phyloP scores from a whole-genome alignment of 176 grass and related monocot genomes.

The Neostapfia colusana region DNA sequence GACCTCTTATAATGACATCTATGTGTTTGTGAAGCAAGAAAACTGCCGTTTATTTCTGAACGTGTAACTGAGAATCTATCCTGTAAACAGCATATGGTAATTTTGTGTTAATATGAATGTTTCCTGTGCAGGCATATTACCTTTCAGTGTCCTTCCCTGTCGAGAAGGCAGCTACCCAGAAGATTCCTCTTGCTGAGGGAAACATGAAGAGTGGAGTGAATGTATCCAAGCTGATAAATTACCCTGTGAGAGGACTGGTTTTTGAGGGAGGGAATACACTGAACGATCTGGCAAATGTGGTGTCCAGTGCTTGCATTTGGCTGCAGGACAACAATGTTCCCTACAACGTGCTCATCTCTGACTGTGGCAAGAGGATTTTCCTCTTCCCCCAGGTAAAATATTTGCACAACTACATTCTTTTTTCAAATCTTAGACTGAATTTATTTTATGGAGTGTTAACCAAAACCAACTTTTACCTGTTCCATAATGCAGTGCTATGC shows the following conservation, averaged over 20 bases:
- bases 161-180: slow-evolving; percentile 75
- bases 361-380: slow-evolving; percentile 68
- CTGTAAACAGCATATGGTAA: background rate
- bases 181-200: slow-evolving; percentile 55
- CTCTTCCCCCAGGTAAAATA: slow-evolving; percentile 73
- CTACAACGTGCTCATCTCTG: slow-evolving; percentile 89
- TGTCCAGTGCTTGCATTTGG: slow-evolving; percentile 81
- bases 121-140: slow-evolving; percentile 70
- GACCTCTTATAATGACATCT: background rate
- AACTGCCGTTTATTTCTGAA: slow-evolving; percentile 8
- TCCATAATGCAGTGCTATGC: slow-evolving; percentile 70
- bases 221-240: slow-evolving; percentile 77
- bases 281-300: slow-evolving; percentile 62
- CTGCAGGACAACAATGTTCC: slow-evolving; percentile 93
- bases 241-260: slow-evolving; percentile 88
- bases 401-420: background rate
- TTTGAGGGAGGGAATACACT: slow-evolving; percentile 75
- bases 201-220: slow-evolving; percentile 58
- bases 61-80: background rate
- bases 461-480: background rate
- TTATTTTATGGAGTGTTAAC: background rate
- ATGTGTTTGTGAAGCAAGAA: background rate
- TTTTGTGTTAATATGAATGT: background rate
- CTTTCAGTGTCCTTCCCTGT: slow-evolving; percentile 82
- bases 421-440: background rate